Percentiles rank a stretch among this genome's conserved stretches.
These are phyloP conservation scores for Diutina mesorugosa DNA, from an alignment of 1,139 yeast genomes.

Conservation along the genomic window DNA sequence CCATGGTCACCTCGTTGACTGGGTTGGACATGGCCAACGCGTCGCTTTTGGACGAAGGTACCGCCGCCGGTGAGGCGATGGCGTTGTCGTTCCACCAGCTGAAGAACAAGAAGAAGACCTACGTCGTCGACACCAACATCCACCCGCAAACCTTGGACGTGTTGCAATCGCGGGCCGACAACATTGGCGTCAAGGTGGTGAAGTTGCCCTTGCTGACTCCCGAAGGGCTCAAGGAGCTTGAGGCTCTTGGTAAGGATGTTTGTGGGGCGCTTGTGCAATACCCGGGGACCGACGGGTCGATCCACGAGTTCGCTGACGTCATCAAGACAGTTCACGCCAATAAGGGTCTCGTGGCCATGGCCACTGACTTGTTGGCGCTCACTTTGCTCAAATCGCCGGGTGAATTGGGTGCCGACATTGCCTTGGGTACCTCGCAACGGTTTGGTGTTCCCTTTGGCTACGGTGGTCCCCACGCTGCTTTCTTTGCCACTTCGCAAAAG, in stretches of 20 bases:
- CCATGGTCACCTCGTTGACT: conserved; percentile 77
- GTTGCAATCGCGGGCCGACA: conserved; percentile 63
- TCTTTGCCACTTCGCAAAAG: conserved; percentile 71
- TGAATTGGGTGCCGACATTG: conserved; percentile 83
- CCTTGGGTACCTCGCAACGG: conserved; percentile 85
- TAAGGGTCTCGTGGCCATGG: conserved; percentile 72
- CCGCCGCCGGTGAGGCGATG: conserved; percentile 98
- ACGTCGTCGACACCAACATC: conserved; percentile 61
- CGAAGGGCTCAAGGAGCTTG: conserved; percentile 31
- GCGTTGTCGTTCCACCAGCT: conserved; percentile 59
- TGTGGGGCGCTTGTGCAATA: conserved; percentile 86
- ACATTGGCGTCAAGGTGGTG: conserved; percentile 55
- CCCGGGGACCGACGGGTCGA: conserved; percentile 79
- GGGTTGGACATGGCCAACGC: conserved; percentile 92
- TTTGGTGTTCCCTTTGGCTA: conserved; percentile 96
- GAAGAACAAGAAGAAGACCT: conserved; percentile 55
- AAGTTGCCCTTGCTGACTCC: conserved; percentile 40
- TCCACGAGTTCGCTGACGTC: conserved; percentile 40
- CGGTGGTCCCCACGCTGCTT: conserved; percentile 99
- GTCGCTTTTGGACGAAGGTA: conserved; percentile 88
- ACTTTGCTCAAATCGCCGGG: conserved; percentile 78
- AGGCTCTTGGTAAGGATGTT: conserved; percentile 24
- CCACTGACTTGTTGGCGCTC: conserved; percentile 82
- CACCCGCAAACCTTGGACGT: conserved; percentile 85
- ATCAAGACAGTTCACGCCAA: conserved; percentile 54